Percentiles rank a stretch among this genome's conserved stretches.
phyloP scores from a whole-genome alignment of 257 asterid species.

The Salvia rosmarinus region DNA sequence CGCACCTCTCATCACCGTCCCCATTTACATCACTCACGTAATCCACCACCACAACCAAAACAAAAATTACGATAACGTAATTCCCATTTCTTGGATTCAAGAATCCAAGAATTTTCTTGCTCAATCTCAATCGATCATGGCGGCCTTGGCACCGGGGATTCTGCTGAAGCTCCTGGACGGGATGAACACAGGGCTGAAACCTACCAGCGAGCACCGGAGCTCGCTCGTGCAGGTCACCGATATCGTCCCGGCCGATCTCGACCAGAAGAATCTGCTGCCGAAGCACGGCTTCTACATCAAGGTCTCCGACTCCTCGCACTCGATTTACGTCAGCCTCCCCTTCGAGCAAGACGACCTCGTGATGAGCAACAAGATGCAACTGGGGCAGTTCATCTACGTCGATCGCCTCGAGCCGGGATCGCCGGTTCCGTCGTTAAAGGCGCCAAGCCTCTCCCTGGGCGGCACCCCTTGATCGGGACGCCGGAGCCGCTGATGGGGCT shows the following conservation, averaged over 20 bases:
- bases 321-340: constrained; percentile 76
- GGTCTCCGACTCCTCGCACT: constrained; percentile 86
- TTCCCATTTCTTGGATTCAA: constrained; percentile 11
- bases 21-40: constrained; percentile 32
- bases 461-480: constrained; percentile 83
- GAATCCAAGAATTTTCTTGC: background rate
- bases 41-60: background rate
- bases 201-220: constrained; percentile 87
- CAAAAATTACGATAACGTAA: background rate
- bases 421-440: constrained; percentile 86
- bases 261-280: constrained; percentile 76
- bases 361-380: constrained; percentile 83
- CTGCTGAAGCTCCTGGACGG: constrained; percentile 73
- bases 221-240: constrained; percentile 85
- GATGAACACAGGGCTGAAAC: constrained; percentile 72
- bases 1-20: constrained; percentile 32
- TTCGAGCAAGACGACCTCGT: constrained; percentile 91
- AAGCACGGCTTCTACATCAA: constrained; percentile 85
- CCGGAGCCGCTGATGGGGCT: constrained; percentile 92
- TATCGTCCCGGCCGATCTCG: constrained; percentile 92
- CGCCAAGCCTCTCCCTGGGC: constrained; percentile 75
- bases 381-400: constrained; percentile 84
- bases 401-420: constrained; percentile 84
- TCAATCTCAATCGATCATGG: constrained; percentile 65
- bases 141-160: constrained; percentile 83